Conservation (phyloP, 805 yeast genomes). For the Hanseniaspora singularis region DNA sequence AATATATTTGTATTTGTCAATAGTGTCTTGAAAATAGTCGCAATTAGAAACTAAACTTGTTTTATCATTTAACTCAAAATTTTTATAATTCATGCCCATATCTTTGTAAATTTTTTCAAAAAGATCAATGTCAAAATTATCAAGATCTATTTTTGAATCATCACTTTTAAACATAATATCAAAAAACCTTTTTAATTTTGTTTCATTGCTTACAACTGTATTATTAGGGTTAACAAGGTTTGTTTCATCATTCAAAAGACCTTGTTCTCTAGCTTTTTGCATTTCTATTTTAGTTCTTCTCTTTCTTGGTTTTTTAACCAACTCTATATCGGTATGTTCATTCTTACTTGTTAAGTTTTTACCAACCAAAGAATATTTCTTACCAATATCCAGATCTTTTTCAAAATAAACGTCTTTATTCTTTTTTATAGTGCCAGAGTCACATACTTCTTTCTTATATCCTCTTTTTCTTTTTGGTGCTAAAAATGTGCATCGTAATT, state of each 20-base stretch:
- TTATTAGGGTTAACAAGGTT: background rate
- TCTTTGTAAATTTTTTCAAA: conserved; percentile 23
- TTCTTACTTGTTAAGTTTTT: background rate
- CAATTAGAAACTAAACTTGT: conserved; percentile 1
- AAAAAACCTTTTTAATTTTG: conserved; percentile 12
- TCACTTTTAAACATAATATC: background rate
- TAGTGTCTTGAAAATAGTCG: conserved; percentile 8
- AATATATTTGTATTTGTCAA: conserved; percentile 13
- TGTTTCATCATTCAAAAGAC: background rate
- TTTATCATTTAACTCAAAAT: conserved; percentile 8
- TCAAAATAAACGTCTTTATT: no score
- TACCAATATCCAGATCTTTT: no score
- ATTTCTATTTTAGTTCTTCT: background rate
- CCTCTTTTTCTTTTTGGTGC: conserved; percentile 14
- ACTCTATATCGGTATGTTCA: background rate
- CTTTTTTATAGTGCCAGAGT: no score
- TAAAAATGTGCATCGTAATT: conserved; percentile 9
- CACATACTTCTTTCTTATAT: conserved; percentile 2
- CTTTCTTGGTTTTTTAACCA: background rate
- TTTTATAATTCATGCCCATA: conserved; percentile 15
- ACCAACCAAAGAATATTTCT: background rate
- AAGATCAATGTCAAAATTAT: conserved; percentile 22
- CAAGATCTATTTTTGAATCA: conserved; percentile 20
- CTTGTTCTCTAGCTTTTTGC: background rate
- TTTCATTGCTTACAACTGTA: background rate